A percentile compares a stretch with the other conserved stretches of the same genome.
Conservation (phyloP, 2,329 filamentous ascomycete species). For the Colletotrichum phormii region DNA sequence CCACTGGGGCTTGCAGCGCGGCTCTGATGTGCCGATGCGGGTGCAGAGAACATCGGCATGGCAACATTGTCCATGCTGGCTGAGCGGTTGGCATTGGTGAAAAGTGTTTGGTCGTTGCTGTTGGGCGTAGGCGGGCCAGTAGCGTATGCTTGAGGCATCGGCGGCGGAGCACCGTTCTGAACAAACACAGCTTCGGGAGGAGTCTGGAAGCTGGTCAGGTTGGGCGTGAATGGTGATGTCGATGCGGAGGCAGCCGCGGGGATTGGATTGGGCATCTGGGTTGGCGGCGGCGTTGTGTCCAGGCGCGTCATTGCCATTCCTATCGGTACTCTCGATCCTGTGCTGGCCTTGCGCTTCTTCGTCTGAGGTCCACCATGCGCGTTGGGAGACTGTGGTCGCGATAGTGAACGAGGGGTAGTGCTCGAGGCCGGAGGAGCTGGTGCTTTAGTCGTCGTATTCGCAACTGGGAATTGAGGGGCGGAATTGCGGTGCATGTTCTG, state of each 20-base stretch:
- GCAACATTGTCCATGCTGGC: constrained; percentile 74
- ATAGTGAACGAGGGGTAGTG: constrained; percentile 54
- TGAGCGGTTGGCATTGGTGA: constrained; percentile 67
- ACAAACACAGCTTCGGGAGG: constrained; percentile 48
- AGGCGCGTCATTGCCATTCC: constrained; percentile 85
- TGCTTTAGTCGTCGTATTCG: constrained; percentile 44
- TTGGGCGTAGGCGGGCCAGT: constrained; percentile 76
- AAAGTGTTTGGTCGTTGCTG: constrained; percentile 69
- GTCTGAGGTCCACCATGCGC: constrained; percentile 72
- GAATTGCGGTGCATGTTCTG: constrained; percentile 67
- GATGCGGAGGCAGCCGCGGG: constrained; percentile 53
- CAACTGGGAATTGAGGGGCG: constrained; percentile 44
- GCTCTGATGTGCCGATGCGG: constrained; percentile 79
- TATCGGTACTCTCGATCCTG: constrained; percentile 75
- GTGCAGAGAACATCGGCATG: constrained; percentile 76
- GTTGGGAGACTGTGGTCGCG: constrained; percentile 79
- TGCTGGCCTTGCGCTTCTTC: constrained; percentile 86
- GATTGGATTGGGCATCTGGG: constrained; percentile 53
- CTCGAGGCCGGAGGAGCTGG: constrained; percentile 23
- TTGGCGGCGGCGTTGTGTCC: constrained; percentile 65
- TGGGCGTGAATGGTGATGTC: constrained; percentile 67
- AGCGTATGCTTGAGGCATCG: constrained; percentile 49
- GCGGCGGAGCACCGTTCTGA: constrained; percentile 37
- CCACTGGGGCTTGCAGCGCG: constrained; percentile 79
- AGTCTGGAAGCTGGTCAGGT: constrained; percentile 55